These are phyloP conservation scores for Sequoia sempervirens DNA, from an alignment of 75 land plant genomes.

Conservation along the genomic window DNA sequence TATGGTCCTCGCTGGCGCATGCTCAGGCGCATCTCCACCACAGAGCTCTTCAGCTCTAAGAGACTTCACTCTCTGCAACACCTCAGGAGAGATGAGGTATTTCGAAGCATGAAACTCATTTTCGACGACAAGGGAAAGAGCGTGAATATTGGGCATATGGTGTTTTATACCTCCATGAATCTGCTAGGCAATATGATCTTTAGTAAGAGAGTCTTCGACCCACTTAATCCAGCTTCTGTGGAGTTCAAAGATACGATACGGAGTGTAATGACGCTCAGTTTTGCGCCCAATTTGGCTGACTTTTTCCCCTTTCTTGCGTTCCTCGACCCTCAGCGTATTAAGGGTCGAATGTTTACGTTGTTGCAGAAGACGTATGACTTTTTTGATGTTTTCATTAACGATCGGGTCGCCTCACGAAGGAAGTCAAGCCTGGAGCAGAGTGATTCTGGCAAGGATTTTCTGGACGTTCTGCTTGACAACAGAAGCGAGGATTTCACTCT, in stretches of 20 bases:
- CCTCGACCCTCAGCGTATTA: not conserved
- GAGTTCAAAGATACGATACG: too few species aligned
- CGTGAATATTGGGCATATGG: not conserved
- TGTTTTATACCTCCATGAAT: not conserved
- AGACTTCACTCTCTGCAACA: constrained; percentile 1
- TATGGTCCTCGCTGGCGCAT: constrained; percentile 15
- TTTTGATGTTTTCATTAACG: not conserved
- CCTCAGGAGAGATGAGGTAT: not conserved
- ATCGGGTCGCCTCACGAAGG: not conserved
- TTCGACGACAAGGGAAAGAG: not conserved
- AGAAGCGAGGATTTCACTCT: constrained; percentile 1
- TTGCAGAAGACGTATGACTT: not conserved
- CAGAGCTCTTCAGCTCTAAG: constrained; percentile 20
- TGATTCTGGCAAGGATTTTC: not conserved
- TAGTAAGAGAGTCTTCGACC: not conserved
- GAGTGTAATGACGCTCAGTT: too few species aligned
- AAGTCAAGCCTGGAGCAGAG: not conserved
- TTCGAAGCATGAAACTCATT: not conserved
- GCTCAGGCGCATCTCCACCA: constrained; percentile 5
- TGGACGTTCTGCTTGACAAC: not conserved
- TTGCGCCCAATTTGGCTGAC: not conserved
- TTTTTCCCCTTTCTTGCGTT: not conserved
- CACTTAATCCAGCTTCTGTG: not conserved
- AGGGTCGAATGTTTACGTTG: not conserved
- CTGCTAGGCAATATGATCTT: not conserved